A percentile compares a stretch with the other conserved stretches of the same genome.
phyloP scores from a whole-genome alignment of 2,329 filamentous ascomycete species.

The Stagonosporopsis vannaccii region DNA sequence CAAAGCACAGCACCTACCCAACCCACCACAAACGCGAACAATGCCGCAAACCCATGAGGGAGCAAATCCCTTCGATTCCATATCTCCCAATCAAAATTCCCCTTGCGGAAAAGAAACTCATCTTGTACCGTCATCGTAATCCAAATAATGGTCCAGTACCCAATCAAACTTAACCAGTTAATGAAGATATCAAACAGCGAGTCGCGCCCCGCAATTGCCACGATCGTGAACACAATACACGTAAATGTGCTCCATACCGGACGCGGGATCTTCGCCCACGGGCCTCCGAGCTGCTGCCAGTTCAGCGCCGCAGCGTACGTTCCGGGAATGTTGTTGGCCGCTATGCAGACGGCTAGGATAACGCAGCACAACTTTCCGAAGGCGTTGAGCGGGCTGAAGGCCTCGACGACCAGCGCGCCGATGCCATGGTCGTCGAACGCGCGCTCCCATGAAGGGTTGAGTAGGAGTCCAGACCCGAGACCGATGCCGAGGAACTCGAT shows the following conservation, averaged over 20 bases:
- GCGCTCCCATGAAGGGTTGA: conserved; percentile 59
- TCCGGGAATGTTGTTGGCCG: conserved; percentile 75
- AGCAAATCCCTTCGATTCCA: conserved; percentile 32
- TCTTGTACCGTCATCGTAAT: conserved; percentile 34
- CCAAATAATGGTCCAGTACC: conserved; percentile 37
- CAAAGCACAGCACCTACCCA: conserved; percentile 32
- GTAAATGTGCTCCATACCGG: conserved; percentile 69
- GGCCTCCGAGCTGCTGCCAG: conserved; percentile 68
- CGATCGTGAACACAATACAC: conserved; percentile 62
- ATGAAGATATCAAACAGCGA: conserved; percentile 67
- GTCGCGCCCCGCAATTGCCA: conserved; percentile 70
- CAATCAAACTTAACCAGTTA: conserved; percentile 62
- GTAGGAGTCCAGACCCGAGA: conserved; percentile 63
- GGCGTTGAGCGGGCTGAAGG: conserved; percentile 64
- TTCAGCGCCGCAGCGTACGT: conserved; percentile 71
- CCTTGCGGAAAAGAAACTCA: conserved; percentile 31
- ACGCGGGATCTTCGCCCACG: conserved; percentile 67
- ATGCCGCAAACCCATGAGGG: conserved; percentile 30
- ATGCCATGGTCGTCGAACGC: conserved; percentile 63
- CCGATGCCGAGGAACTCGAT: conserved; percentile 68
- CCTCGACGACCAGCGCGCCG: conserved; percentile 68
- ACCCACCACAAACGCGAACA: conserved; percentile 30
- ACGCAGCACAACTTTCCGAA: conserved; percentile 77
- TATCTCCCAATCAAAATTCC: conserved; percentile 31
- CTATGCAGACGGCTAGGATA: conserved; percentile 69